Percentiles rank a stretch among this genome's conserved stretches.
Conservation (phyloP, 768 basidiomycete species). For the Rubroboletus satanas region DNA sequence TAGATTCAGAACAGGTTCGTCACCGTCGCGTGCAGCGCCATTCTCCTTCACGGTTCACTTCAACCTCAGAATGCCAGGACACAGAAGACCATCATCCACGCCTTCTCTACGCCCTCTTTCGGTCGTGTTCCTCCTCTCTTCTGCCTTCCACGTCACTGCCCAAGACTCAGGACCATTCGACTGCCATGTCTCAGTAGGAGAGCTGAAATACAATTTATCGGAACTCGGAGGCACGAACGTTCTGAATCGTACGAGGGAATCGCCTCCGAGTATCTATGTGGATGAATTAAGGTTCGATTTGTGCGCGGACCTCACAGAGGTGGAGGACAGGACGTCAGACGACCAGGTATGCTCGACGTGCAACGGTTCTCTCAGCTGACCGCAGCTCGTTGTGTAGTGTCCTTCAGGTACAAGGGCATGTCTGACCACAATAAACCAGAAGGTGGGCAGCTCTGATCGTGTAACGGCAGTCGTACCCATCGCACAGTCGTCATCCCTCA, state of each 20-base stretch:
- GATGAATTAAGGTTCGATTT: constrained; percentile 65
- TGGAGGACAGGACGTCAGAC: constrained; percentile 42
- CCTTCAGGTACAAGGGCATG: constrained; percentile 66
- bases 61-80: constrained; percentile 22
- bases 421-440: constrained; percentile 63
- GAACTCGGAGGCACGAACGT: constrained; percentile 49
- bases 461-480: constrained; percentile 75
- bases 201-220: constrained; percentile 57
- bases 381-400: constrained; percentile 47
- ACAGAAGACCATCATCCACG: constrained; percentile 5
- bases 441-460: constrained; percentile 50
- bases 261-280: constrained; percentile 60
- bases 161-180: constrained; percentile 45
- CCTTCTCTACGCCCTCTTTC: constrained; percentile 8
- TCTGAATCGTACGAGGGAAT: constrained; percentile 47
- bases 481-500: constrained; percentile 38
- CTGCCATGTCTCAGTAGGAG: constrained; percentile 45
- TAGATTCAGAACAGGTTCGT: constrained; percentile 4
- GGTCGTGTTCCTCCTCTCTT: constrained; percentile 18
- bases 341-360: constrained; percentile 61
- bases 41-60: background rate
- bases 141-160: constrained; percentile 26
- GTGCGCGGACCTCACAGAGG: constrained; percentile 53
- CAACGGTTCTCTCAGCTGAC: background rate
- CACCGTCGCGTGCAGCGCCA: background rate